Conservation (phyloP, 2,329 filamentous ascomycete species). For the Aspergillus alliaceus region DNA sequence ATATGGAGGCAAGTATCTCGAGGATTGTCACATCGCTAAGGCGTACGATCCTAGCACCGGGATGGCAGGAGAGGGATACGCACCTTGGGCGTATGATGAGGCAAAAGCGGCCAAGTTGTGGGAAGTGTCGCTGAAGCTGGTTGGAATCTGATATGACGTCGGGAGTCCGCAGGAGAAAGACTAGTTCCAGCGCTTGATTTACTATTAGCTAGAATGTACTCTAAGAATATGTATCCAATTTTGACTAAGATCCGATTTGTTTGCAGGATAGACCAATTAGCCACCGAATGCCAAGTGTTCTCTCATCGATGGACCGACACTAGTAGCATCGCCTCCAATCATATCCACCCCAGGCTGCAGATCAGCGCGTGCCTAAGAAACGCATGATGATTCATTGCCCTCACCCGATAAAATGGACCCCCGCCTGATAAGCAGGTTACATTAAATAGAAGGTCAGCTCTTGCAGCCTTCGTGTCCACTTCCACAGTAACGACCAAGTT, state of each 20-base stretch:
- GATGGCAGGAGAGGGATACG: conserved; percentile 13
- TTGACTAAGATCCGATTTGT: background rate
- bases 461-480: background rate
- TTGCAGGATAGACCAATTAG: background rate
- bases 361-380: background rate
- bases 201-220: background rate
- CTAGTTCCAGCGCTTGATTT: background rate
- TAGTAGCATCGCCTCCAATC: background rate
- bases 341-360: background rate
- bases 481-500: background rate
- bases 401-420: background rate
- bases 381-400: conserved; percentile 1
- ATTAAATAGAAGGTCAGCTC: background rate
- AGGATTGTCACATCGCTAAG: conserved; percentile 21
- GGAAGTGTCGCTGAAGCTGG: conserved; percentile 3
- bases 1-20: conserved; percentile 28
- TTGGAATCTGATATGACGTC: background rate
- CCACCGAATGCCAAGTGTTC: background rate
- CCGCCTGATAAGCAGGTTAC: background rate
- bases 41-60: background rate
- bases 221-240: too few species aligned
- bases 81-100: conserved; percentile 12
- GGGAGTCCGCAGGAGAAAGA: background rate
- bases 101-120: conserved; percentile 10
- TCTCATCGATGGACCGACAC: background rate